A percentile compares a stretch with the other conserved stretches of the same genome.
Conservation (phyloP, 306 rosid genomes). For the Trifolium pratense region DNA sequence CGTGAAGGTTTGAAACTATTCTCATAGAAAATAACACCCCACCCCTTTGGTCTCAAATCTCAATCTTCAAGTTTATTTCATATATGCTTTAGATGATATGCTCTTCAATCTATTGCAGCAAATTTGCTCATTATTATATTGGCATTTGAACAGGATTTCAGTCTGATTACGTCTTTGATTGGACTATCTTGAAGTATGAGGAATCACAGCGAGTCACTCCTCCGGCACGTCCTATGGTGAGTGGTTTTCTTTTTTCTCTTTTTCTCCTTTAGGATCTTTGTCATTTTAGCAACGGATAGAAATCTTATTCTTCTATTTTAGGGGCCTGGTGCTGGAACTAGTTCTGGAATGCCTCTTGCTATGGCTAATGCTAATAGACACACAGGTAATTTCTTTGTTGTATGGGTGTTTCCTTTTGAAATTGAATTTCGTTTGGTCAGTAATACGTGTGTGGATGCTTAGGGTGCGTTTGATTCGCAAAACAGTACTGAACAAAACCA, state of each 20-base stretch:
- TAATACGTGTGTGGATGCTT: not conserved
- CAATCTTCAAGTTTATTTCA: not conserved
- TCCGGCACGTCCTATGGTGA: slow-evolving; percentile 71
- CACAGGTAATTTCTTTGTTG: slow-evolving; percentile 56
- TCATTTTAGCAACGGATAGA: slow-evolving; percentile 9
- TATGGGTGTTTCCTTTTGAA: not conserved
- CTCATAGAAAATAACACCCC: not conserved
- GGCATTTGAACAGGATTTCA: slow-evolving; percentile 72
- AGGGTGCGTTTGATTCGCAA: too few species aligned
- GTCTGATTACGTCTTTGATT: slow-evolving; percentile 93
- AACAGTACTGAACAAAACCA: too few species aligned
- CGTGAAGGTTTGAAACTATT: slow-evolving; percentile 74
- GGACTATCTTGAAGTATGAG: slow-evolving; percentile 94
- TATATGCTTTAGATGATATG: slow-evolving; percentile 5
- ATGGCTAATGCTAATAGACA: slow-evolving; percentile 64
- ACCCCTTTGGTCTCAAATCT: slow-evolving; percentile 3
- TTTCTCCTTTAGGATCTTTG: not conserved
- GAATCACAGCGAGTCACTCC: slow-evolving; percentile 86
- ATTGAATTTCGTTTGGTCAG: not conserved
- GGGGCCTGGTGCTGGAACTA: slow-evolving; percentile 82
- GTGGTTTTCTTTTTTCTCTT: slow-evolving; percentile 7
- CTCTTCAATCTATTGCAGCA: slow-evolving; percentile 15
- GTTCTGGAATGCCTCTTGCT: slow-evolving; percentile 79
- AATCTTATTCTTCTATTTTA: slow-evolving; percentile 38
- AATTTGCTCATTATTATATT: slow-evolving; percentile 11